Conservation (phyloP, 2,329 filamentous ascomycete species). For the Corynespora cassiicola region DNA sequence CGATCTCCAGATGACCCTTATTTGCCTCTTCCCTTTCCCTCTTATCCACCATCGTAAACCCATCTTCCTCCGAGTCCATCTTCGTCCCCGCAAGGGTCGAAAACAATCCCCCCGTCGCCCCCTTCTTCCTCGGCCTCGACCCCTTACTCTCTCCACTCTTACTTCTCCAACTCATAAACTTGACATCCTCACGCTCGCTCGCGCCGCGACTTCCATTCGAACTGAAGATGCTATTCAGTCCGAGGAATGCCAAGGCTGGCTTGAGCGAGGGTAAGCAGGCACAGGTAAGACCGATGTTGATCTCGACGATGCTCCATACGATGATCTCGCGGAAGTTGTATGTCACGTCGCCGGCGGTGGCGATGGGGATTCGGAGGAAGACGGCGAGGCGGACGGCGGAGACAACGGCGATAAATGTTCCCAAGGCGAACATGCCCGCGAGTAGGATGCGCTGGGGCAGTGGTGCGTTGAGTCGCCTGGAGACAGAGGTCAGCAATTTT, state of each 20-base stretch:
- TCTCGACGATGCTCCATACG: conserved; percentile 29
- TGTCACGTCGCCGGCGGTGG: conserved; percentile 21
- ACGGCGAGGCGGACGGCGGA: conserved; percentile 28
- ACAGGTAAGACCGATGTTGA: conserved; percentile 30
- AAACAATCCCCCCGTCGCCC: conserved; percentile 26
- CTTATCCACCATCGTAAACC: conserved; percentile 15
- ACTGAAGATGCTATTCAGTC: conserved; percentile 26
- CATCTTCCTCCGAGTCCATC: conserved; percentile 23
- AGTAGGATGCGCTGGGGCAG: conserved; percentile 28
- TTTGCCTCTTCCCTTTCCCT: conserved; percentile 5
- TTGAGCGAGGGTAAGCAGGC: conserved; percentile 28
- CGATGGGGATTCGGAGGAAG: conserved; percentile 28
- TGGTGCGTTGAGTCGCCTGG: conserved; percentile 25
- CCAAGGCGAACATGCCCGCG: conserved; percentile 29
- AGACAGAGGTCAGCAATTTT: no score
- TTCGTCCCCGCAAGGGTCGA: conserved; percentile 23
- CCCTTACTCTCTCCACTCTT: background rate
- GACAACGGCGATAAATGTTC: conserved; percentile 30
- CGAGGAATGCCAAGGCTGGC: conserved; percentile 20
- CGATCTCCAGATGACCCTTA: conserved; percentile 13
- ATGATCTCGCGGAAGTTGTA: conserved; percentile 35
- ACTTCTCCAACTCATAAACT: no score
- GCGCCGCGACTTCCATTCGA: no score
- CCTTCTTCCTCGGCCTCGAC: conserved; percentile 22
- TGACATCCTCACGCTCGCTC: no score